Base-by-base conservation (phyloP, 306 rosid genomes). In the Corylus heterophylla region DNA sequence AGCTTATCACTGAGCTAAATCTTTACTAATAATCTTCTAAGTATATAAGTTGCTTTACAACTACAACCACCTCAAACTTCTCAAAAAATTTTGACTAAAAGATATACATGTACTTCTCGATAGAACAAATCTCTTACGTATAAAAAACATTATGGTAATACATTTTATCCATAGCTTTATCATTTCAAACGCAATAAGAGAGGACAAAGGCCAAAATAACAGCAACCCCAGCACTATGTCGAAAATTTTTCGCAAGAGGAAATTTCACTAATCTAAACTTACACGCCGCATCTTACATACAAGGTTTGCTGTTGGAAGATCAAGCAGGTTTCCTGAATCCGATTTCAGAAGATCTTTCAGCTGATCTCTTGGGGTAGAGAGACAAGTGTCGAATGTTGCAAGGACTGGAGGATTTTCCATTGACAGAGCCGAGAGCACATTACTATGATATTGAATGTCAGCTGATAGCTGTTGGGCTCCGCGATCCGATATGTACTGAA, bases 391-490 rank as follows among this genome's bases (percentile, higher is more conserved):
- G 80, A 93, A 93, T 70, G 99, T 90, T 51, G 90, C 86, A 4
- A 96, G 92, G 42, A 89, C 93, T 1, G 82, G 87, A 4, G 99
- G 97, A 55, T 89, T 90, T 68, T 95, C 92, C 99, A 93, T 93
- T 64, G 99, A 93, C 17, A 96, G 76, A 31, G 99, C 99, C 1
- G 97, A 90, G 20, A 96, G 96, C 79, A 96, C 99, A 12, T 93
- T 96, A 50, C 96, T 93, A 12, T 93, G 94, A 89, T 91, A 96
- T 80, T 96, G 98, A 11, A 96, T 87, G 73, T 96, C 99, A 47
- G 90, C 99, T 3, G 99, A 85, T 37, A 96, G 86, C 86, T 96
- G 99, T 75, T 90, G 94, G 0, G 98, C 94, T 61, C 97, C 99
- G 4, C 97, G 94, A 69, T 96, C 99, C 11, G 98, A 89, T 61